Evolutionary conservation across 2,329 filamentous ascomycete species (phyloP).

Genomic region (Aotearoamyces nothofagi): DNA sequence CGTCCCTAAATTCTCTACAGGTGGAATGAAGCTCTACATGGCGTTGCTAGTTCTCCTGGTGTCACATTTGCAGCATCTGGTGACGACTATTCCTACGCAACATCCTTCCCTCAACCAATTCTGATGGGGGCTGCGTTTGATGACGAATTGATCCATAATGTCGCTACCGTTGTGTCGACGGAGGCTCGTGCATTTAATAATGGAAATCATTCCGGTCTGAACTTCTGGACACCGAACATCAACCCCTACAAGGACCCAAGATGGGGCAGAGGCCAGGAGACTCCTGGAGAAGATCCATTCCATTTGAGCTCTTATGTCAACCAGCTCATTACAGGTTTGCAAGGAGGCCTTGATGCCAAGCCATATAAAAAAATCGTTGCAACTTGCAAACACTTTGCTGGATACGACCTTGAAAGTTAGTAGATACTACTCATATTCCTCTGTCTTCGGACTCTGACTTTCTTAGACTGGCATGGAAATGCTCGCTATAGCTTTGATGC

Average conservation of each 20-base stretch:
- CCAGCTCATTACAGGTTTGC: conserved; percentile 35
- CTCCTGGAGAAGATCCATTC: conserved; percentile 39
- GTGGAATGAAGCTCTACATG: conserved; percentile 50
- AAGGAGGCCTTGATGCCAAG: conserved; percentile 27
- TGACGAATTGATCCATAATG: conserved; percentile 39
- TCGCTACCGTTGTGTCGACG: conserved; percentile 38
- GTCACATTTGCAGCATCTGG: conserved; percentile 36
- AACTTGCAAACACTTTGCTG: conserved; percentile 45
- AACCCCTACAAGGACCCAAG: conserved; percentile 48
- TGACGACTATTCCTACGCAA: conserved; percentile 40
- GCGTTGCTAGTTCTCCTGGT: conserved; percentile 37
- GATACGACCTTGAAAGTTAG: conserved; percentile 29
- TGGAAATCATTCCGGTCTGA: conserved; percentile 33
- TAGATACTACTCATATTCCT: too few relatives aligned
- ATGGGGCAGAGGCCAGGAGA: conserved; percentile 47
- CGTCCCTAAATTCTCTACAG: too few relatives aligned
- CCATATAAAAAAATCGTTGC: conserved; percentile 32
- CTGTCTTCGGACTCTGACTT: conserved; percentile 10
- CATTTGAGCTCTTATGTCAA: conserved; percentile 34
- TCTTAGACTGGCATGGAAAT: conserved; percentile 22
- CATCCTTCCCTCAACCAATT: conserved; percentile 51
- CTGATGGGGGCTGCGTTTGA: conserved; percentile 47
- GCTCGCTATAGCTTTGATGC: conserved; percentile 39
- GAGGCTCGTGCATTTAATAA: conserved; percentile 54
- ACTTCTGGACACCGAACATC: conserved; percentile 54